Evolutionary conservation across 768 basidiomycete genomes (phyloP).

Genomic region (Boletus bicolor): DNA sequence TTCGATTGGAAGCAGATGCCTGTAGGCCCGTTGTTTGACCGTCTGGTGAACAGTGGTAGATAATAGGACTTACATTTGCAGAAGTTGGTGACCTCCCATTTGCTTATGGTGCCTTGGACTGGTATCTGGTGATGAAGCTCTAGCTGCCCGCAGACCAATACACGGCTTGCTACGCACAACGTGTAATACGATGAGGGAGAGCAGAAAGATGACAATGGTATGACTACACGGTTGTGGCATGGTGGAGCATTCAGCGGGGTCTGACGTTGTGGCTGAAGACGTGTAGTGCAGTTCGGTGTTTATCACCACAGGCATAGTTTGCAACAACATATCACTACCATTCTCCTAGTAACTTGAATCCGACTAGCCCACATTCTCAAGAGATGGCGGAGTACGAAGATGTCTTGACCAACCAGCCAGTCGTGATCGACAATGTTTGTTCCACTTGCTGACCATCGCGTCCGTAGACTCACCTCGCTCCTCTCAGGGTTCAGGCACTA

Average conservation of each 20-base stretch:
- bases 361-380: conserved; percentile 10
- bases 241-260: conserved; percentile 2
- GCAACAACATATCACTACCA: conserved; percentile 5
- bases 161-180: conserved; percentile 26
- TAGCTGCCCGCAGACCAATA: conserved; percentile 3
- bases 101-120: conserved; percentile 48
- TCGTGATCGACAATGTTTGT: conserved; percentile 96
- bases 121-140: conserved; percentile 33
- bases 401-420: conserved; percentile 96
- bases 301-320: not conserved
- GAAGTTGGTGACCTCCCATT: conserved; percentile 89
- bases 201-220: conserved; percentile 12
- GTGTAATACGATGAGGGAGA: conserved; percentile 16
- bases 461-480: conserved; percentile 24
- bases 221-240: conserved; percentile 18
- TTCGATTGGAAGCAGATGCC: conserved; percentile 90
- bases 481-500: conserved; percentile 91
- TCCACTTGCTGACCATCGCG: conserved; percentile 20
- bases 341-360: not conserved
- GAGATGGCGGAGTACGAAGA: conserved; percentile 87
- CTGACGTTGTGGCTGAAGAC: conserved; percentile 17
- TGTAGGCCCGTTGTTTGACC: conserved; percentile 31
- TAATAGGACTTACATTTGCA: conserved; percentile 67
- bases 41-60: not conserved
- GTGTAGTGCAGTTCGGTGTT: not conserved